Conservation (phyloP, 495 filamentous ascomycete species). For the Chaetomidium leptoderma region DNA sequence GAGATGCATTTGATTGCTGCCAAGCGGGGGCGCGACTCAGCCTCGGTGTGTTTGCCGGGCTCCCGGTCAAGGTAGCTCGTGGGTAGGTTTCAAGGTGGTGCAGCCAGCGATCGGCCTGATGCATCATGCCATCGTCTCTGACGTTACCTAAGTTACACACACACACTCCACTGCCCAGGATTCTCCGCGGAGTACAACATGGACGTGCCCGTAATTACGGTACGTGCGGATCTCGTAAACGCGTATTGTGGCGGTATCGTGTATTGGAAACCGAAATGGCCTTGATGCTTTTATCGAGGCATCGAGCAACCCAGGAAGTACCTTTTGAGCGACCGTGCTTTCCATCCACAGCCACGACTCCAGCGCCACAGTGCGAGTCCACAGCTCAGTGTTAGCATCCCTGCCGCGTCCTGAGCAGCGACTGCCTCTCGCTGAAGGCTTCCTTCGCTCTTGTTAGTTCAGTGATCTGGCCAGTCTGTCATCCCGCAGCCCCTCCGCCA, state of each 20-base stretch:
- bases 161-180: too few species aligned
- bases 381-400: not conserved
- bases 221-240: too few species aligned
- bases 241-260: too few species aligned
- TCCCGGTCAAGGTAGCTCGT: too few species aligned
- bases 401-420: not conserved
- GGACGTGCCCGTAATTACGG: too few species aligned
- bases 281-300: conserved; percentile 1
- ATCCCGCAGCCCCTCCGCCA: conserved; percentile 24
- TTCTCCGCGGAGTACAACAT: too few species aligned
- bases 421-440: too few species aligned
- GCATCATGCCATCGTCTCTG: not conserved
- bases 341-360: conserved; percentile 2
- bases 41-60: too few species aligned
- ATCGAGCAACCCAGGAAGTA: not conserved
- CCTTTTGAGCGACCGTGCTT: not conserved
- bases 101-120: not conserved
- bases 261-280: too few species aligned
- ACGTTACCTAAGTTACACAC: too few species aligned
- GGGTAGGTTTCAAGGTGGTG: too few species aligned
- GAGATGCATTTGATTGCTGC: not conserved
- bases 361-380: conserved; percentile 10
- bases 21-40: not conserved
- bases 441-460: too few species aligned
- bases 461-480: conserved; percentile 31